These are phyloP conservation scores for Anaeromyces robustus DNA, from an alignment of 192 early-diverging fungal genomes.

Conservation along the genomic window DNA sequence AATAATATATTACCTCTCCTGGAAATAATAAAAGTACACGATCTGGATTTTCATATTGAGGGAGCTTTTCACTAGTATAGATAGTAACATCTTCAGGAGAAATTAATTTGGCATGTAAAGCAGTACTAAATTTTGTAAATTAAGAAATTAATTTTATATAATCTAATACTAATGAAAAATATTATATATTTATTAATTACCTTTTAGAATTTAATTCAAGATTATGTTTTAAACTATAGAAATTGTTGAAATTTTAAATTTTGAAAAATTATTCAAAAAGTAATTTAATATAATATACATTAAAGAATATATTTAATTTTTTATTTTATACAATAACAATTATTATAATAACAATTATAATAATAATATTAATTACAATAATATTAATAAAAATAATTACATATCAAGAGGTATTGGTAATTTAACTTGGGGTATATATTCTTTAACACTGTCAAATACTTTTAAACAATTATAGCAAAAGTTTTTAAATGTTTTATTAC, in stretches of 20 bases:
- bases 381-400: not conserved
- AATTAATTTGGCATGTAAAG: constrained; percentile 65
- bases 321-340: too few species aligned
- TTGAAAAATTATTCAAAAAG: too few species aligned
- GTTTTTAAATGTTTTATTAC: not conserved
- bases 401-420: not conserved
- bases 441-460: not conserved
- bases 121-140: too few species aligned
- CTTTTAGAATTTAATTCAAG: not conserved
- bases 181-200: not conserved
- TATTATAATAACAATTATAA: too few species aligned
- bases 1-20: constrained; percentile 36
- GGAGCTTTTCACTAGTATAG: constrained; percentile 27
- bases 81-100: constrained; percentile 54
- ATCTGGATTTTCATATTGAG: constrained; percentile 42
- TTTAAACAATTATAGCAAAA: not conserved
- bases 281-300: too few species aligned
- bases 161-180: too few species aligned
- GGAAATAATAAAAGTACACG: constrained; percentile 68
- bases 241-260: too few species aligned
- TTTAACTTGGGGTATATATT: not conserved
- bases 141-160: too few species aligned
- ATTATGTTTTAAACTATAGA: not conserved
- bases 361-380: too few species aligned
- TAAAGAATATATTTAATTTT: too few species aligned